A percentile compares a stretch with the other conserved stretches of the same genome.
phyloP scores from a whole-genome alignment of 106 monocot species.

The Dendrobium catenatum region DNA sequence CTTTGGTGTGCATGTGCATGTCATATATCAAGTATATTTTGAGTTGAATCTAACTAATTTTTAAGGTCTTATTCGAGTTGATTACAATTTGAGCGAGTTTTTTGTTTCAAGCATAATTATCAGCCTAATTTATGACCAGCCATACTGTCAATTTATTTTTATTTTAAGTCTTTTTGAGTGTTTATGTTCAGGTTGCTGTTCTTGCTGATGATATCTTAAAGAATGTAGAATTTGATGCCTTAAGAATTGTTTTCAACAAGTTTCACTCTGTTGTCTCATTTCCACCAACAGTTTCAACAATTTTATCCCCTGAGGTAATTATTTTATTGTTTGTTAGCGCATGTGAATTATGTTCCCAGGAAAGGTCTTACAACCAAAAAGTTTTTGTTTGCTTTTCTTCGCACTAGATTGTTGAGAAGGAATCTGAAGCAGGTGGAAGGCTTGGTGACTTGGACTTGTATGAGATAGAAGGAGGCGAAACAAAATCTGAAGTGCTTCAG shows the following conservation, averaged over 20 bases:
- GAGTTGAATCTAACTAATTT: too few species aligned
- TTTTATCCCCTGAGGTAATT: constrained; percentile 85
- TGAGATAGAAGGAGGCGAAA: constrained; percentile 94
- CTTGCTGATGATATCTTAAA: constrained; percentile 93
- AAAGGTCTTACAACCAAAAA: not conserved
- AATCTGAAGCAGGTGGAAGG: constrained; percentile 79
- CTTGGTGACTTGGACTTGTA: constrained; percentile 78
- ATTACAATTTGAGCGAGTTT: too few species aligned
- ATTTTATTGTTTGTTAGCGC: not conserved
- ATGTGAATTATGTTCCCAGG: not conserved
- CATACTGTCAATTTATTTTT: not conserved
- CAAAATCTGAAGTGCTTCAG: constrained; percentile 93
- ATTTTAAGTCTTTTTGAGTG: not conserved
- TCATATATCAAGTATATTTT: too few species aligned
- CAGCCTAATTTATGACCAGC: not conserved
- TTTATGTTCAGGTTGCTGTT: constrained; percentile 62
- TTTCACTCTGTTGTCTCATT: constrained; percentile 80
- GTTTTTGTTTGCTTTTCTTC: constrained; percentile 8
- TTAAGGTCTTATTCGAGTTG: too few species aligned
- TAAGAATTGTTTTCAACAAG: constrained; percentile 84
- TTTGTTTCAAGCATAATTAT: not conserved
- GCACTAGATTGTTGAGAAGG: constrained; percentile 55
- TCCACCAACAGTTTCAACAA: constrained; percentile 72
- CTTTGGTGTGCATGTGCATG: too few species aligned
- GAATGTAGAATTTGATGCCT: constrained; percentile 86